A percentile compares a stretch with the other conserved stretches of the same genome.
phyloP scores from a whole-genome alignment of 345 rosid species.

The Corchorus capsularis region DNA sequence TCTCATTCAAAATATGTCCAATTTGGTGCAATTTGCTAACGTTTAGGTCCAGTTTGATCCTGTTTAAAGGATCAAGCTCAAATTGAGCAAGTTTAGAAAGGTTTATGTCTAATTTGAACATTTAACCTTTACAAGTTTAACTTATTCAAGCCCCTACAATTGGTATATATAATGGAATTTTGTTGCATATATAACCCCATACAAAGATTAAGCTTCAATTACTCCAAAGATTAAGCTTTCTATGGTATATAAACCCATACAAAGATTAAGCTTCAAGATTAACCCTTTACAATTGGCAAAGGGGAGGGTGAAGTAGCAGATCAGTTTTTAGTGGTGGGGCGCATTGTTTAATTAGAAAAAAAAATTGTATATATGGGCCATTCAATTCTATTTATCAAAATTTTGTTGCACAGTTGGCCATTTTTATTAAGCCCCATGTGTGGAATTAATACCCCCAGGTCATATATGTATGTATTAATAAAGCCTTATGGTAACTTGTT shows the following conservation, averaged over 20 bases:
- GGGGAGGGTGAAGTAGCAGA: background rate
- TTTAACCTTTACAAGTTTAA: no score
- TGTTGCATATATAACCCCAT: background rate
- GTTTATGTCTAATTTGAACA: no score
- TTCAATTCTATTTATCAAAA: constrained; percentile 10
- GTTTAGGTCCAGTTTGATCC: no score
- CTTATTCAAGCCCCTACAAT: no score
- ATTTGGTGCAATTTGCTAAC: no score
- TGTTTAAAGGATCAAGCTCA: no score
- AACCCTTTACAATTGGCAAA: background rate
- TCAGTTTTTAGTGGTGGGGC: constrained; percentile 18
- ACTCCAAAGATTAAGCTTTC: no score
- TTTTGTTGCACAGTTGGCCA: constrained; percentile 10
- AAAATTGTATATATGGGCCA: background rate
- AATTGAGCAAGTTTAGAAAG: no score
- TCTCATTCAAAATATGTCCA: no score
- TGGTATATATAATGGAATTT: no score
- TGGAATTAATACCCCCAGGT: background rate
- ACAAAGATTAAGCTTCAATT: background rate
- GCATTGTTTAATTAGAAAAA: background rate
- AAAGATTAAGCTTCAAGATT: background rate
- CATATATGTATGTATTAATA: background rate
- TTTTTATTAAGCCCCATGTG: constrained; percentile 16
- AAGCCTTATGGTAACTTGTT: background rate
- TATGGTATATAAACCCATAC: background rate